Evolutionary conservation across 2,329 filamentous ascomycete species (phyloP).

Genomic region (Cladophialophora yegresii): DNA sequence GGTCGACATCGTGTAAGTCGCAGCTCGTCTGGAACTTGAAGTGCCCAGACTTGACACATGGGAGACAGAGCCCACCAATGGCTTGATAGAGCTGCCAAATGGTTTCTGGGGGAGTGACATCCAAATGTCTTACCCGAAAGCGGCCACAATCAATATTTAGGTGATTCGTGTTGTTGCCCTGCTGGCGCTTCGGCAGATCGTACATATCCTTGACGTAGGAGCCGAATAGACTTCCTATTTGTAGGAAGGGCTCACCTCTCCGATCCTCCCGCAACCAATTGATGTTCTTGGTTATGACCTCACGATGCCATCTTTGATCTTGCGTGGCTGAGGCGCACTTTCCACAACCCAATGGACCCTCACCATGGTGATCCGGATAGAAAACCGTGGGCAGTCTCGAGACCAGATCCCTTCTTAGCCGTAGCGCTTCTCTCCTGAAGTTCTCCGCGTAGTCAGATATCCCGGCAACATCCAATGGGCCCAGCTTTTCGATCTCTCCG

Average conservation of each 20-base stretch:
- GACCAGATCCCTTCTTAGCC: background rate
- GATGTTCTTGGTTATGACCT: conserved; percentile 3
- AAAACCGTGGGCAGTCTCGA: background rate
- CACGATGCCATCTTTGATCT: conserved; percentile 1
- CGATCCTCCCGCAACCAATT: background rate
- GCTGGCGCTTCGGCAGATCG: background rate
- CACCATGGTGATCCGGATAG: background rate
- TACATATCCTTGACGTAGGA: background rate
- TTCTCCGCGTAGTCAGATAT: background rate
- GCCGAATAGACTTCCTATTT: background rate
- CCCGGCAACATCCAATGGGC: background rate
- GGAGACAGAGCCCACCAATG: conserved; percentile 8
- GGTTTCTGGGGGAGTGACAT: background rate
- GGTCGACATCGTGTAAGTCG: background rate
- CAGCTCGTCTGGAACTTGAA: background rate
- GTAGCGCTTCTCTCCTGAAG: background rate
- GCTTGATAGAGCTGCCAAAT: background rate
- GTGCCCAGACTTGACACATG: conserved; percentile 1
- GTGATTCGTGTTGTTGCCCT: too few relatives aligned
- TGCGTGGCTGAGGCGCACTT: background rate
- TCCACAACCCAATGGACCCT: background rate
- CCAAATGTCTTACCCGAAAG: background rate
- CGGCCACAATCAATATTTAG: background rate
- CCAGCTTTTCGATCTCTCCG: background rate
- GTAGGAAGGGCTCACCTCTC: background rate